Percentiles rank a stretch among this genome's conserved stretches.
Conservation (phyloP, 169 alveolate species). For the Cryptosporidium ryanae region DNA sequence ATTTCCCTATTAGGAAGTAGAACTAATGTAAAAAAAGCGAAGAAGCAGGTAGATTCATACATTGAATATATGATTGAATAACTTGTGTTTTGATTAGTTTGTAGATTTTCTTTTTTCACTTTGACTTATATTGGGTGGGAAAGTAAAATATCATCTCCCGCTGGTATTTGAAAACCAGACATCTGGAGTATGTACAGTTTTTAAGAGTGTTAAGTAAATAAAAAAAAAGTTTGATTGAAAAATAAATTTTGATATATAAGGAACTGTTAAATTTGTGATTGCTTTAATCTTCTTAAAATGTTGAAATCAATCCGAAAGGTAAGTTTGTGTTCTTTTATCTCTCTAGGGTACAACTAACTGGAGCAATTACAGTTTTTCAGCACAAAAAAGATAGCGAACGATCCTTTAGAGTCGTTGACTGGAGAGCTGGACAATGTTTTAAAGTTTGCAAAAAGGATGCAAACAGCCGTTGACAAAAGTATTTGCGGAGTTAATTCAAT, state of each 20-base stretch:
- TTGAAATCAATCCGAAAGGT: conserved; percentile 51
- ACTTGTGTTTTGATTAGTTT: no score
- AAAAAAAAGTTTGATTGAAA: no score
- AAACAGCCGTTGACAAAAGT: conserved; percentile 56
- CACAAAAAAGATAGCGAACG: conserved; percentile 50
- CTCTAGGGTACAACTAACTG: not conserved
- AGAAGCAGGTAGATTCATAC: no score
- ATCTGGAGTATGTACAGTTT: not conserved
- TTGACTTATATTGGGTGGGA: not conserved
- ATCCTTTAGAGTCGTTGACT: conserved; percentile 57
- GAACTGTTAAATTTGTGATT: no score
- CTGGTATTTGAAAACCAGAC: conserved; percentile 1
- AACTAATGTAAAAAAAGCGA: no score
- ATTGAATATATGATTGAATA: no score
- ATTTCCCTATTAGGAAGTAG: no score
- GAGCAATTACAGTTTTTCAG: conserved; percentile 7
- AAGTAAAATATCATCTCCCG: not conserved
- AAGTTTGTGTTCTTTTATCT: conserved; percentile 8
- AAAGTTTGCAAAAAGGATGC: conserved; percentile 56
- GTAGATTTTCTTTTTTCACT: no score
- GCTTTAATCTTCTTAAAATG: not conserved
- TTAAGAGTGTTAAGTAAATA: no score
- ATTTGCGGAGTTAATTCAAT: conserved; percentile 2
- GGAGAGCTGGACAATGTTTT: conserved; percentile 67
- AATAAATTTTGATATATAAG: no score